A percentile compares a stretch with the other conserved stretches of the same genome.
phyloP scores from a whole-genome alignment of 2,329 filamentous ascomycete species.

The Neoscytalidium dimidiatum region DNA sequence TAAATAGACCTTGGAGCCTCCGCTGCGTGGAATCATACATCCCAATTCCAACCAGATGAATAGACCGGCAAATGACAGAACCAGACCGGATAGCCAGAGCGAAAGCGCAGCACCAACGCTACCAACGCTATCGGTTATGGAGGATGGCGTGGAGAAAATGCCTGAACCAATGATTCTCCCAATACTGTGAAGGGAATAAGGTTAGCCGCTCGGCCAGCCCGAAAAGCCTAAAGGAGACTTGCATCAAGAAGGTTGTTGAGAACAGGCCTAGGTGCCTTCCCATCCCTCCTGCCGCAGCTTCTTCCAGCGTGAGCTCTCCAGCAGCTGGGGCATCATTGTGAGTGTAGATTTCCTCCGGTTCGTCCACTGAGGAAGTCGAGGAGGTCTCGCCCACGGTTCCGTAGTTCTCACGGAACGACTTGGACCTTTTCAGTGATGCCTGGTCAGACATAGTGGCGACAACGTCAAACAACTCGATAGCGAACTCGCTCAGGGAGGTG shows the following conservation, averaged over 20 bases:
- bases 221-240: neutral
- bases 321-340: neutral
- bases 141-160: constrained; percentile 71
- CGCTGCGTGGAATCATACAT: constrained; percentile 69
- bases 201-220: neutral
- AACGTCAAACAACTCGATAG: neutral
- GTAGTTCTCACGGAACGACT: neutral
- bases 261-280: constrained; percentile 16
- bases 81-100: constrained; percentile 64
- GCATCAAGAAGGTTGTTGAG: constrained; percentile 19
- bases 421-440: neutral
- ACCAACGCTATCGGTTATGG: constrained; percentile 66
- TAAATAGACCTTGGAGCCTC: constrained; percentile 69
- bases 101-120: constrained; percentile 64
- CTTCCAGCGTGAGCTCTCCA: constrained; percentile 9
- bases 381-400: neutral
- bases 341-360: neutral
- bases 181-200: neutral
- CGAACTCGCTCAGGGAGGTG: too few species aligned
- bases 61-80: constrained; percentile 63
- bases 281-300: constrained; percentile 8
- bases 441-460: neutral
- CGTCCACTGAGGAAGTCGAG: neutral
- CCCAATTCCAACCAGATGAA: constrained; percentile 68
- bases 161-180: constrained; percentile 66